These are phyloP conservation scores for Aspergillus bombycis DNA, from an alignment of 2,329 filamentous ascomycete genomes.

Conservation along the genomic window DNA sequence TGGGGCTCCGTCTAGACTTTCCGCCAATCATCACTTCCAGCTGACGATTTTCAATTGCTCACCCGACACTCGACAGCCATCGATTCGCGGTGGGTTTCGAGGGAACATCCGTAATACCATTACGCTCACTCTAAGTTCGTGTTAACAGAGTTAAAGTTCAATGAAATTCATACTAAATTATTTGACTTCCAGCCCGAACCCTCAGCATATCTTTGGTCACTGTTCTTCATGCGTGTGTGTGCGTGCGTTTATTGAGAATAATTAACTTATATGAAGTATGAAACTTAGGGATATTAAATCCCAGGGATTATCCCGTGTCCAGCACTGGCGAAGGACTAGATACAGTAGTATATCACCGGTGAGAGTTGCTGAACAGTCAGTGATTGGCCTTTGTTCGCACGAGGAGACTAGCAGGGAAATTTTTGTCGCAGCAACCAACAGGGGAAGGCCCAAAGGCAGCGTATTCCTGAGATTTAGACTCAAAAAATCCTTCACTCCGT, in stretches of 20 bases:
- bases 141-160: background rate
- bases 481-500: background rate
- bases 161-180: background rate
- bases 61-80: slow-evolving; percentile 1
- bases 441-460: background rate
- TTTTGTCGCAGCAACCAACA: background rate
- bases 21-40: slow-evolving; percentile 7
- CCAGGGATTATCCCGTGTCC: background rate
- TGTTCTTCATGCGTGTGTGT: background rate
- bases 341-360: background rate
- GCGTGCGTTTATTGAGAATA: background rate
- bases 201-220: background rate
- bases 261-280: background rate
- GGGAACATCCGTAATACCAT: slow-evolving; percentile 5
- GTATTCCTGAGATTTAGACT: background rate
- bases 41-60: slow-evolving; percentile 9
- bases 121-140: slow-evolving; percentile 1
- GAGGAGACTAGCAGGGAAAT: background rate
- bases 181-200: background rate
- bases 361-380: background rate
- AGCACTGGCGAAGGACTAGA: background rate
- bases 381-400: background rate
- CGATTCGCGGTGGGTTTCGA: background rate
- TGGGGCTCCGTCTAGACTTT: slow-evolving; percentile 1
- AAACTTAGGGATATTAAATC: background rate